Conservation (phyloP, 2,329 filamentous ascomycete genomes). For the Stachybotrys echinatus region DNA sequence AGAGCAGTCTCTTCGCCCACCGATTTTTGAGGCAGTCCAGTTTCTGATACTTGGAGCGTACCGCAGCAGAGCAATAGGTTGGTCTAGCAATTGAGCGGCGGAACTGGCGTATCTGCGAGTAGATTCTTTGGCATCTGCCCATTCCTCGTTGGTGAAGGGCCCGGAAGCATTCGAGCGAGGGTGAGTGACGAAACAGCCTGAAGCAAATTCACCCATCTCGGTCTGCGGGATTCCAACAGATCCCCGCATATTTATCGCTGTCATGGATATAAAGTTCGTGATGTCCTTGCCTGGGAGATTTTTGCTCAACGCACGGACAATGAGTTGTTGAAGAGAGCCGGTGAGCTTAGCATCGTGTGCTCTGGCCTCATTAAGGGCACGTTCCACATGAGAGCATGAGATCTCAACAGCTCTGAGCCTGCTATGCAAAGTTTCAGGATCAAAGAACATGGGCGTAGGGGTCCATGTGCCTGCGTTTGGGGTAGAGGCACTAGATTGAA, state of each 20-base stretch:
- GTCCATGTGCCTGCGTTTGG: slow-evolving; percentile 14
- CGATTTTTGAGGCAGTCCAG: slow-evolving; percentile 14
- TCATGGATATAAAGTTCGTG: slow-evolving; percentile 17
- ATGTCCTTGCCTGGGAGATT: slow-evolving; percentile 7
- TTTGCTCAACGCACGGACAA: slow-evolving; percentile 14
- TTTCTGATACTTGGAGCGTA: slow-evolving; percentile 14
- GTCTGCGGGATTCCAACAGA: slow-evolving; percentile 12
- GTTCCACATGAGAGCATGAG: slow-evolving; percentile 5
- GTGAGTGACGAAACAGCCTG: slow-evolving; percentile 10
- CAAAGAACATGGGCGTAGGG: slow-evolving; percentile 7
- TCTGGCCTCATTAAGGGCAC: slow-evolving; percentile 6
- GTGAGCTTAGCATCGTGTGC: slow-evolving; percentile 14
- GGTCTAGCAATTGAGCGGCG: slow-evolving; percentile 10
- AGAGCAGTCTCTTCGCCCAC: slow-evolving; percentile 13
- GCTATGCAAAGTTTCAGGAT: slow-evolving; percentile 5
- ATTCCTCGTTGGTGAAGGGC: slow-evolving; percentile 12
- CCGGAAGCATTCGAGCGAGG: slow-evolving; percentile 3
- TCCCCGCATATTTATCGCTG: slow-evolving; percentile 15
- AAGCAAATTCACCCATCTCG: slow-evolving; percentile 10
- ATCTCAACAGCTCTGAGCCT: slow-evolving; percentile 12
- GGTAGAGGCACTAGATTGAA: slow-evolving; percentile 7
- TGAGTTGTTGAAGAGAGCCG: slow-evolving; percentile 11
- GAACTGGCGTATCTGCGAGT: slow-evolving; percentile 9
- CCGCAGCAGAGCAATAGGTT: slow-evolving; percentile 13
- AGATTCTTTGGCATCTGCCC: slow-evolving; percentile 8